Evolutionary conservation across 2,329 filamentous ascomycete species (phyloP), one percentile per base, ranked within the genome.

Genomic region (Sclerotinia nivalis): DNA sequence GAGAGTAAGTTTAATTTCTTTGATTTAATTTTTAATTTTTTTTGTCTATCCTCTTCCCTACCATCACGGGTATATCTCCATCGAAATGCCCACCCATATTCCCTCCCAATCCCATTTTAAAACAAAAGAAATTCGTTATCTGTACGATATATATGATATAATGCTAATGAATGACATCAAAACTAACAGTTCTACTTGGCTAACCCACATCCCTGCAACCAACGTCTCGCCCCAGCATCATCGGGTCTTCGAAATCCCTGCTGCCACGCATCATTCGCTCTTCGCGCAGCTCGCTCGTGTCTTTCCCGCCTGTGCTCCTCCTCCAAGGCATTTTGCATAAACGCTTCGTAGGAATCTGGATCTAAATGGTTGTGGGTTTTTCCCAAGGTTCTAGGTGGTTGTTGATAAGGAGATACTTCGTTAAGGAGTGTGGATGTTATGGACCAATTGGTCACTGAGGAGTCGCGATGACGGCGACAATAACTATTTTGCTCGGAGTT

Each of bases 1-100:
- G 89, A 91, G 84, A 85, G 89, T 90, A 81, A 81, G 84, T 81
- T 74, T 62, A 34, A 37, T 65, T 65, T 52, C 4, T 52, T 54
- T 71, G 28, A 45, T 65, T 70, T 37, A 15, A 5, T 49, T 50
- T 56, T n/a, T 50, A 9, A 22, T 18, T 43, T 45, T 25, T 18
- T 52, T 2, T n/a, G 25, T 34, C 20, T 45, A 43, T 59, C 37
- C n/a, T 22, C 2, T 18, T 20, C n/a, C 15, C 13, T 25, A 15
- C 25, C 13, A n/a, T 31, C 12, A 7, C 31, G 64, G 28, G 37
- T 56, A 56, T 45, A 59, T 56, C 13, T 66, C 31, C 25, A 18
- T 34, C 47, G 18, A 52, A n/a, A 28, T 7, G 31, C 18, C 31
- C 15, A 8, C 20, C 15, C n/a, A n/a, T 28, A 52, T 28, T 12